phyloP scores from a whole-genome alignment of 129 eudicot genomes.

The Flaveria robusta region DNA sequence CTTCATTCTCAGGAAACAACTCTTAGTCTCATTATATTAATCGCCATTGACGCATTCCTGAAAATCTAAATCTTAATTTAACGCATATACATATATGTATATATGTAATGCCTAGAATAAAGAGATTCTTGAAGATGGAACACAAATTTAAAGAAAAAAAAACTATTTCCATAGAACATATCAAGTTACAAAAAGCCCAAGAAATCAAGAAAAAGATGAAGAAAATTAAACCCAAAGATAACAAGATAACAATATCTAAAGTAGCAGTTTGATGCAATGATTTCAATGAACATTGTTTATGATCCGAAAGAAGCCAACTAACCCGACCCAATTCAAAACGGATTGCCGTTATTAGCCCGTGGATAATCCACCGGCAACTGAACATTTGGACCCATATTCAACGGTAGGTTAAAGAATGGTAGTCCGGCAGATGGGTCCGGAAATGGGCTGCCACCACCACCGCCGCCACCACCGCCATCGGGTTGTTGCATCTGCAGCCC shows the following conservation, averaged over 20 bases:
- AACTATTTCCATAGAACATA: constrained; percentile 30
- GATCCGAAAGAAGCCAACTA: constrained; percentile 34
- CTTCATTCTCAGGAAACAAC: constrained; percentile 34
- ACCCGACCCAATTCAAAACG: constrained; percentile 33
- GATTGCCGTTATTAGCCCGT: constrained; percentile 35
- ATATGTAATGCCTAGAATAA: neutral
- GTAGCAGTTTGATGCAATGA: constrained; percentile 35
- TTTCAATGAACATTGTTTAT: constrained; percentile 33
- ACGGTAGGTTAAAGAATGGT: constrained; percentile 50
- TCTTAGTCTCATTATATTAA: constrained; percentile 36
- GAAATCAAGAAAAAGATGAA: neutral
- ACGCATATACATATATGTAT: no score
- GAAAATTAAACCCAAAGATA: neutral
- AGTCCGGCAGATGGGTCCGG: constrained; percentile 52
- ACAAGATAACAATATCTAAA: constrained; percentile 13
- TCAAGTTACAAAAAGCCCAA: constrained; percentile 39
- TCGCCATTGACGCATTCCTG: constrained; percentile 35
- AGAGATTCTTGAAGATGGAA: constrained; percentile 16
- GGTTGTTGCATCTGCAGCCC: constrained; percentile 44
- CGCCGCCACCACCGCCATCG: constrained; percentile 6
- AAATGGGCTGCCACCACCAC: constrained; percentile 34
- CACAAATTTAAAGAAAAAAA: constrained; percentile 7
- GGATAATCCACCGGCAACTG: constrained; percentile 45
- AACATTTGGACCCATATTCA: constrained; percentile 41
- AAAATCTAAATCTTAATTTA: constrained; percentile 28